Conservation (phyloP, 805 yeast species). For the Barnettozyma populi region DNA sequence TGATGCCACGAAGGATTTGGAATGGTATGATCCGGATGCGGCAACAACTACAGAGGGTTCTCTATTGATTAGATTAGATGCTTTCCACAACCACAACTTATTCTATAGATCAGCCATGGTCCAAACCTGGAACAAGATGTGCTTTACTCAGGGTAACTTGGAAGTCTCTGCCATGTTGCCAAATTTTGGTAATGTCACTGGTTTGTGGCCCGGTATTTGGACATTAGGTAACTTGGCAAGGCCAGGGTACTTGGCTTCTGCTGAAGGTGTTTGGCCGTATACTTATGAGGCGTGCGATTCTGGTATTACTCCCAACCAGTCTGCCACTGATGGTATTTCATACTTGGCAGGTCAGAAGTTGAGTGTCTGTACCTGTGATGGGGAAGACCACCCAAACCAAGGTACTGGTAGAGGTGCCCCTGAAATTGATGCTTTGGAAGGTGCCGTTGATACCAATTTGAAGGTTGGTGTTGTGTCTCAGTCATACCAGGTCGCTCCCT, state of each 20-base stretch:
- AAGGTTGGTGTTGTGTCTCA: conserved; percentile 42
- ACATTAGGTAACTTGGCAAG: conserved; percentile 44
- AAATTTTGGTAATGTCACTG: conserved; percentile 35
- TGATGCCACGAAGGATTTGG: conserved; percentile 83
- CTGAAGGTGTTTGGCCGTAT: conserved; percentile 50
- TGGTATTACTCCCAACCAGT: conserved; percentile 45
- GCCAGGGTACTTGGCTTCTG: conserved; percentile 42
- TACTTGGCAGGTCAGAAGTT: conserved; percentile 42
- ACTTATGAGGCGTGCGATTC: conserved; percentile 44
- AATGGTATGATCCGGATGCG: conserved; percentile 96
- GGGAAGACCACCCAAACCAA: conserved; percentile 41
- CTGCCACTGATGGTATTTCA: conserved; percentile 42
- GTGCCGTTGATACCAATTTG: conserved; percentile 31
- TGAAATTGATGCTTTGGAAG: conserved; percentile 46
- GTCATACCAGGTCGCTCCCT: conserved; percentile 47
- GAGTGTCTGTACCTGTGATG: conserved; percentile 39
- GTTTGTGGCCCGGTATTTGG: conserved; percentile 50
- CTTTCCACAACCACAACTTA: conserved; percentile 70
- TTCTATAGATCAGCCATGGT: conserved; percentile 88
- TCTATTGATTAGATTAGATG: conserved; percentile 66
- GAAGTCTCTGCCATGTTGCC: conserved; percentile 40
- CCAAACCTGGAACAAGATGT: conserved; percentile 87
- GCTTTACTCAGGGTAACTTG: conserved; percentile 78
- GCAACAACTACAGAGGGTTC: conserved; percentile 72
- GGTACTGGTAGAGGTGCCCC: conserved; percentile 49